phyloP scores from a whole-genome alignment of 148 eudicot species.

The Vaccinium corymbosum region DNA sequence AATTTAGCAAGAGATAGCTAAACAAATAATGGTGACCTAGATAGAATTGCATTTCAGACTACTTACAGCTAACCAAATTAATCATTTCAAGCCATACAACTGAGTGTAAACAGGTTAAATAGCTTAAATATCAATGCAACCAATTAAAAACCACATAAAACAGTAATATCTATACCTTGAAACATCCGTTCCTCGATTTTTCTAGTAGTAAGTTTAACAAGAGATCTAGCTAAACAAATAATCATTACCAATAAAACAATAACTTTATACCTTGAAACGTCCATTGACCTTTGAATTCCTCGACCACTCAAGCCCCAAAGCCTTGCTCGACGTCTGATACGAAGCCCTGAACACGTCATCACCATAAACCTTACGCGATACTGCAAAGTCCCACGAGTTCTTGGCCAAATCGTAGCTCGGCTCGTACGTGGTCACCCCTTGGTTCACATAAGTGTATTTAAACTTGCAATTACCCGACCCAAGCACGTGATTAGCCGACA shows the following conservation, averaged over 20 bases:
- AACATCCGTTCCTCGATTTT: slow-evolving; percentile 33
- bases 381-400: slow-evolving; percentile 78
- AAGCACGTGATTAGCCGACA: slow-evolving; percentile 60
- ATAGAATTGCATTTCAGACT: not conserved
- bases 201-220: not conserved
- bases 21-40: not conserved
- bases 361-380: slow-evolving; percentile 62
- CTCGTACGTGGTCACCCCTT: slow-evolving; percentile 61
- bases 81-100: not conserved
- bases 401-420: slow-evolving; percentile 68
- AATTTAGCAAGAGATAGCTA: not conserved
- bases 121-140: not conserved
- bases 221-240: not conserved
- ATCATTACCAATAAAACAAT: not conserved
- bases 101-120: not conserved
- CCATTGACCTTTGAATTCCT: slow-evolving; percentile 60
- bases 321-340: slow-evolving; percentile 60
- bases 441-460: slow-evolving; percentile 67
- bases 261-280: slow-evolving; percentile 56
- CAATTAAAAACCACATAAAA: not conserved
- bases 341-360: slow-evolving; percentile 70
- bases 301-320: slow-evolving; percentile 75
- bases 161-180: slow-evolving; percentile 47
- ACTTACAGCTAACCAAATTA: not conserved
- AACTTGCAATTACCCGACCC: slow-evolving; percentile 68